phyloP scores from a whole-genome alignment of 495 filamentous ascomycete species.

The Darksidea phi region DNA sequence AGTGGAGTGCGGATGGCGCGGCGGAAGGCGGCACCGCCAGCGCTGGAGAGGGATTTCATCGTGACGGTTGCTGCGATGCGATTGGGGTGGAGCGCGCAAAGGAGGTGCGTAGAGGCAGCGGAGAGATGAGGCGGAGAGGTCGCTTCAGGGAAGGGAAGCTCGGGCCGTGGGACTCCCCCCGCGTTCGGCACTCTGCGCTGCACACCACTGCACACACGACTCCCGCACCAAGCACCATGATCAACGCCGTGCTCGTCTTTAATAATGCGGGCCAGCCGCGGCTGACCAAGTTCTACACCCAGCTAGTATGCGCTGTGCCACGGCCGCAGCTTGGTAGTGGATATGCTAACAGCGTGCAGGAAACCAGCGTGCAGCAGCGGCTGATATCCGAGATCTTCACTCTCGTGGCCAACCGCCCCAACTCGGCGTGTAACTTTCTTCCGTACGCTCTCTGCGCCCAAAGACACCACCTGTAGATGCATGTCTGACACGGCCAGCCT shows the following conservation, averaged over 20 bases:
- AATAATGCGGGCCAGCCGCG: constrained; percentile 96
- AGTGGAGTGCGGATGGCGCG: constrained; percentile 5
- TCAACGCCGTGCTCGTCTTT: constrained; percentile 98
- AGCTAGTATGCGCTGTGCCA: constrained; percentile 63
- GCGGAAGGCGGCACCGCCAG: constrained; percentile 22
- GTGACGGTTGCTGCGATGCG: background rate
- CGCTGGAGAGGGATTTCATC: constrained; percentile 11
- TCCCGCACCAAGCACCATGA: constrained; percentile 61
- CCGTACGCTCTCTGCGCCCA: constrained; percentile 47
- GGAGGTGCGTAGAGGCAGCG: background rate
- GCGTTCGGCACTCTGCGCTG: background rate
- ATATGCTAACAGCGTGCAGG: constrained; percentile 53
- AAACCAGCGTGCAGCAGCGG: constrained; percentile 91
- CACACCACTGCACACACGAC: background rate
- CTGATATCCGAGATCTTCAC: constrained; percentile 97
- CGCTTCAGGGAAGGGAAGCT: background rate
- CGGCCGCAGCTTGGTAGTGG: constrained; percentile 1
- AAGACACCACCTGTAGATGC: background rate
- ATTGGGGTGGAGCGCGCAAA: constrained; percentile 7
- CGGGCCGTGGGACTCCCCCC: constrained; percentile 1
- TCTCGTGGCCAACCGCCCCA: constrained; percentile 84
- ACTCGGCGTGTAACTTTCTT: constrained; percentile 94
- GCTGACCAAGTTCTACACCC: constrained; percentile 98
- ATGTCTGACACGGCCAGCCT: constrained; percentile 52
- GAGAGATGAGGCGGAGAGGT: constrained; percentile 4